These are phyloP conservation scores for Rhododendron vialii DNA, from an alignment of 148 eudicot genomes.

Conservation along the genomic window DNA sequence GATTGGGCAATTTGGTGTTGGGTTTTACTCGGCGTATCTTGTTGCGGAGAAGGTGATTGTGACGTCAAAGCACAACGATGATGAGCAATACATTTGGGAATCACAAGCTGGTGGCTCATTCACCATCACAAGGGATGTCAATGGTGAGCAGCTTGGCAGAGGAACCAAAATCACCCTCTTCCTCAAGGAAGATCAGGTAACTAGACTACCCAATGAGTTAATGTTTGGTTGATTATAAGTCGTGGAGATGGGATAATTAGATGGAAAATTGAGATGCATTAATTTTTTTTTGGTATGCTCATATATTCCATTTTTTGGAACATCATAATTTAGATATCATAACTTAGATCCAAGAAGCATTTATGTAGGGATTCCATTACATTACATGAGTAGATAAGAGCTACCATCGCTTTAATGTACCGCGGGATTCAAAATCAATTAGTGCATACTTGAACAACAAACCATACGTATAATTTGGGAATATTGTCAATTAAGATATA, in stretches of 20 bases:
- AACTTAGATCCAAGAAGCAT: no score
- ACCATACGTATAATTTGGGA: not conserved
- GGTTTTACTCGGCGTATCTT: slow-evolving; percentile 86
- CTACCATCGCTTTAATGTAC: not conserved
- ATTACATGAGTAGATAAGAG: no score
- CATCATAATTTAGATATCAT: no score
- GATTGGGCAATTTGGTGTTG: slow-evolving; percentile 95
- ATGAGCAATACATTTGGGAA: slow-evolving; percentile 87
- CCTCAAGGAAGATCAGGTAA: slow-evolving; percentile 90
- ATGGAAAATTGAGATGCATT: not conserved
- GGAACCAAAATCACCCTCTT: slow-evolving; percentile 90
- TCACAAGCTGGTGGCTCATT: slow-evolving; percentile 92
- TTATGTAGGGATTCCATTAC: not conserved
- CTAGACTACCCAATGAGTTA: no score
- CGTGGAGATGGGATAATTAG: not conserved
- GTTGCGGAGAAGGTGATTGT: slow-evolving; percentile 90
- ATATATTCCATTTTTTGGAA: no score
- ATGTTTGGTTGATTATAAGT: no score
- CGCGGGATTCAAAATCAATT: no score
- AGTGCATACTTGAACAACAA: no score
- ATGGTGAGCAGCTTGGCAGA: slow-evolving; percentile 78
- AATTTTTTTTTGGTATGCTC: not conserved
- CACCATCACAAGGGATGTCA: slow-evolving; percentile 69
- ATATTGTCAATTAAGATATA: not conserved
- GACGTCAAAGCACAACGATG: slow-evolving; percentile 84